phyloP scores from a whole-genome alignment of 148 eudicot genomes.

The Chenopodium formosanum region DNA sequence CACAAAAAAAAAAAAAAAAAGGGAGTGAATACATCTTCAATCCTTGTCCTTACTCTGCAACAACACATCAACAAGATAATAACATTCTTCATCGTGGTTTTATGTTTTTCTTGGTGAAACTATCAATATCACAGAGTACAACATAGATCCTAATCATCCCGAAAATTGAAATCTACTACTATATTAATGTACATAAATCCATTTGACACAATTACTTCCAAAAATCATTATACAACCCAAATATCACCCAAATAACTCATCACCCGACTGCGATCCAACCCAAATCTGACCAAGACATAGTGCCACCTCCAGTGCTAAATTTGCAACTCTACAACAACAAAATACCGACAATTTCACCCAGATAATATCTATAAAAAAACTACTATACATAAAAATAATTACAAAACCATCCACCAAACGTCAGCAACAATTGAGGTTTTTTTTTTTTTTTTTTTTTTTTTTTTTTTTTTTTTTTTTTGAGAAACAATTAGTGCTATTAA shows the following conservation, averaged over 20 bases:
- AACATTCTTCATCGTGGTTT: neutral
- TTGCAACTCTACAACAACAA: neutral
- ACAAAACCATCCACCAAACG: neutral
- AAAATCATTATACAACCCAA: too few species aligned
- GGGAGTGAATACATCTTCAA: neutral
- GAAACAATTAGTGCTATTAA: too few species aligned
- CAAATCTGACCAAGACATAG: neutral
- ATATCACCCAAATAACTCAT: neutral
- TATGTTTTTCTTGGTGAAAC: neutral
- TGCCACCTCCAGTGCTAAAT: neutral
- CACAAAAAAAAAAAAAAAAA: too few species aligned
- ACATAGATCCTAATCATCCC: too few species aligned
- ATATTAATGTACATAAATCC: too few species aligned
- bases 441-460: too few species aligned
- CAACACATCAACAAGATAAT: neutral
- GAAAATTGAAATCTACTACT: too few species aligned
- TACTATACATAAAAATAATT: neutral
- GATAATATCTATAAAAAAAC: neutral
- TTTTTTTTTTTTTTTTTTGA: too few species aligned
- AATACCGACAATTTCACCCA: neutral
- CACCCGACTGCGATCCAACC: neutral
- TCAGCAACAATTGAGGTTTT: too few species aligned
- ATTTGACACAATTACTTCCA: too few species aligned
- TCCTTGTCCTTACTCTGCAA: neutral
- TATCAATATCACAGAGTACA: too few species aligned